These are phyloP conservation scores for Suhomyces ambrosiae DNA, from an alignment of 1,139 yeast species.

Conservation along the genomic window DNA sequence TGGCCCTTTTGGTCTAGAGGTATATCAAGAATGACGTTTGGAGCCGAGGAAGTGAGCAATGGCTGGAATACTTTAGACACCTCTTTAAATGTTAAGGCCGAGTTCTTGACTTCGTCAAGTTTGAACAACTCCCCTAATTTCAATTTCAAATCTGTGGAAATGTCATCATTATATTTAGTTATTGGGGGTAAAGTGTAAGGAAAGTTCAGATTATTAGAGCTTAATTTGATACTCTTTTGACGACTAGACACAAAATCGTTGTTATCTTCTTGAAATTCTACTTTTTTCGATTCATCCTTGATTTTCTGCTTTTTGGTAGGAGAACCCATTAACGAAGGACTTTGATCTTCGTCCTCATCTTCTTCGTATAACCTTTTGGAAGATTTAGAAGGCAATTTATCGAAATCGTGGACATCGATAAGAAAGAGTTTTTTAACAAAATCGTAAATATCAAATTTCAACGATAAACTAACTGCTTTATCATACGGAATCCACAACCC, in stretches of 20 bases:
- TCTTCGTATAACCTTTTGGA: conserved; percentile 20
- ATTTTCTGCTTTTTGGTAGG: conserved; percentile 6
- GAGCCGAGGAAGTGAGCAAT: conserved; percentile 16
- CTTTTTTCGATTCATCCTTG: conserved; percentile 3
- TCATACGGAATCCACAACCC: conserved; percentile 53
- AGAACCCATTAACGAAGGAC: conserved; percentile 15
- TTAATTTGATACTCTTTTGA: conserved; percentile 2
- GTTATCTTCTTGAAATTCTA: background rate
- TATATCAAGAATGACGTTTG: conserved; percentile 31
- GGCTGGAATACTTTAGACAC: conserved; percentile 20
- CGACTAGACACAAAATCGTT: conserved; percentile 1
- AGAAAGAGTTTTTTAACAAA: conserved; percentile 42
- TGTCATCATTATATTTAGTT: conserved; percentile 20
- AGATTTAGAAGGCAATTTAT: conserved; percentile 40
- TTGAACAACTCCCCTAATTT: conserved; percentile 26
- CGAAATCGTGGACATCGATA: conserved; percentile 51
- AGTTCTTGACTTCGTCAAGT: conserved; percentile 18
- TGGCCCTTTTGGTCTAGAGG: conserved; percentile 47
- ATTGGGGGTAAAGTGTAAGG: conserved; percentile 27
- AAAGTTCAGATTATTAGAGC: conserved; percentile 19
- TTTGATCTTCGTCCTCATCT: conserved; percentile 19
- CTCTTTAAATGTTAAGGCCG: conserved; percentile 16
- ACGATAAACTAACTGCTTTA: conserved; percentile 44
- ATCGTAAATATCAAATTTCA: conserved; percentile 45
- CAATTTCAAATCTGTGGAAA: conserved; percentile 23